A percentile compares a stretch with the other conserved stretches of the same genome.
Conservation (phyloP, 805 yeast genomes). For the Candida anglica region DNA sequence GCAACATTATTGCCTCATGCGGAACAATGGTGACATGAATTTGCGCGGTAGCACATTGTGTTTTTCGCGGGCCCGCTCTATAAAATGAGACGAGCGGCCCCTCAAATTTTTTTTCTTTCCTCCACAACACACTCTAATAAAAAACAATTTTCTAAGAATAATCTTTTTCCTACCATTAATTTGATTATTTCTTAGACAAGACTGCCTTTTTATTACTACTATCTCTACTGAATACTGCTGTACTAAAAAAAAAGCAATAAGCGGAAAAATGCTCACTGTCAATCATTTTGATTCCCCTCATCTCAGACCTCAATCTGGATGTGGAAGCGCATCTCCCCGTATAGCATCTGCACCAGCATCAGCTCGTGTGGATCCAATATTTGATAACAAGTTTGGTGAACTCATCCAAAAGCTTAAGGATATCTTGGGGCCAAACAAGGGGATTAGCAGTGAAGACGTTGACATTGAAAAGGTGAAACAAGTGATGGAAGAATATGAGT, state of each 20-base stretch:
- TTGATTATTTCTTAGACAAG: no score
- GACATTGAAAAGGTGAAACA: slow-evolving; percentile 45
- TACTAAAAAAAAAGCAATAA: no score
- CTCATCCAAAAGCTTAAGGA: slow-evolving; percentile 24
- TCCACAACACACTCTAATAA: no score
- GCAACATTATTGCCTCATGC: no score
- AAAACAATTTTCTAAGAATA: background rate
- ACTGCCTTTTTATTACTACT: no score
- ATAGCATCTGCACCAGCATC: background rate
- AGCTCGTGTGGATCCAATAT: background rate
- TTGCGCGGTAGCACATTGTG: no score
- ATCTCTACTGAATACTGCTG: no score
- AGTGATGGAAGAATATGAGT: slow-evolving; percentile 45
- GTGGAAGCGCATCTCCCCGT: background rate
- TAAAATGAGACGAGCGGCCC: background rate
- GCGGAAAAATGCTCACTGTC: no score
- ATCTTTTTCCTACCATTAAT: no score
- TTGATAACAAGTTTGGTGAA: slow-evolving; percentile 15
- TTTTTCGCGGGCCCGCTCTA: no score
- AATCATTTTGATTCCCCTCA: slow-evolving; percentile 2
- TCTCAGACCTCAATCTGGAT: slow-evolving; percentile 3
- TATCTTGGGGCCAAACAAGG: slow-evolving; percentile 26
- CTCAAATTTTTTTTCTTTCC: background rate
- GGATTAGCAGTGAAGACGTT: slow-evolving; percentile 44
- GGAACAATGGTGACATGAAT: no score